Evolutionary conservation across 2,329 filamentous ascomycete genomes (phyloP).

Genomic region (Ophiostoma novo-ulmi): DNA sequence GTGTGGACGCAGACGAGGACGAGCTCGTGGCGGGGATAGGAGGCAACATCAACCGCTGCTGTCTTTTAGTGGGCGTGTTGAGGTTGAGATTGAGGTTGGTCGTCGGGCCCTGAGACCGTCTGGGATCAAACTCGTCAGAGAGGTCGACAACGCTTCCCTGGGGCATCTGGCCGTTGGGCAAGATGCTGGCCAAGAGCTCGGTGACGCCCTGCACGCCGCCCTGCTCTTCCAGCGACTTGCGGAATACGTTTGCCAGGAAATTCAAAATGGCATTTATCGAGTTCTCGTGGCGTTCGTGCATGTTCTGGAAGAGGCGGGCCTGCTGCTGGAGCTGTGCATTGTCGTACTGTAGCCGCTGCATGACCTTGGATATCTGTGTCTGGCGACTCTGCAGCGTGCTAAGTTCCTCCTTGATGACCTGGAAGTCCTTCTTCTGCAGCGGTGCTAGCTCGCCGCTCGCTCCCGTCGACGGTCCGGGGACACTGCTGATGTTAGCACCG

Average conservation of each 20-base stretch:
- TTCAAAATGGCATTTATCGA: conserved; percentile 98
- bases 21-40: conserved; percentile 42
- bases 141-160: conserved; percentile 55
- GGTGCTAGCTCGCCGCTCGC: conserved; percentile 42
- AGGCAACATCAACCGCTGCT: conserved; percentile 48
- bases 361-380: conserved; percentile 74
- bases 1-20: conserved; percentile 23
- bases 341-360: conserved; percentile 73
- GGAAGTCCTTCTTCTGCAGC: conserved; percentile 66
- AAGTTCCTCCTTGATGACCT: conserved; percentile 72
- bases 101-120: conserved; percentile 37
- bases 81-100: conserved; percentile 29
- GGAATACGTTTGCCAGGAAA: conserved; percentile 93
- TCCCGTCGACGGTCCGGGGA: not conserved
- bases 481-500: conserved; percentile 16
- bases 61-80: conserved; percentile 44
- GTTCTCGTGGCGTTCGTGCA: conserved; percentile 95
- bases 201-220: conserved; percentile 69
- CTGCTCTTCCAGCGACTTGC: conserved; percentile 84
- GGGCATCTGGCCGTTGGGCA: conserved; percentile 53
- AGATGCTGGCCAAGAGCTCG: conserved; percentile 74
- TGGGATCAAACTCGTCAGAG: conserved; percentile 53
- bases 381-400: conserved; percentile 80
- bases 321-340: conserved; percentile 85
- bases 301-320: conserved; percentile 79